phyloP scores from a whole-genome alignment of 1,139 yeast genomes.

The Chernovozyma aurita region DNA sequence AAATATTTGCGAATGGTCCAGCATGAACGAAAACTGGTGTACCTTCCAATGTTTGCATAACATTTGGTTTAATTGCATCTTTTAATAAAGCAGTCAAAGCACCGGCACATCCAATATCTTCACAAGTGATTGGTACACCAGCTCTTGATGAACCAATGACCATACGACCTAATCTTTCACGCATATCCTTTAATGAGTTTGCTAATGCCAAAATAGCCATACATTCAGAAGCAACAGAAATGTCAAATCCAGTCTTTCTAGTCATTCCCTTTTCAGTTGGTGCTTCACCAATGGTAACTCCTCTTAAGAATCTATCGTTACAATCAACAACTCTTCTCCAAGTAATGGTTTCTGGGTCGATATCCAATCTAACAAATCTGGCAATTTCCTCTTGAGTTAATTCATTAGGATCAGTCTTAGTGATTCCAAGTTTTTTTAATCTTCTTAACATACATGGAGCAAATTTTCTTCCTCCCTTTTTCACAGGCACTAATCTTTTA shows the following conservation, averaged over 20 bases:
- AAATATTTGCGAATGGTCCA: conserved; percentile 97
- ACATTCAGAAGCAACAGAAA: conserved; percentile 94
- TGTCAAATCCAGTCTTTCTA: conserved; percentile 91
- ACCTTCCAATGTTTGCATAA: conserved; percentile 98
- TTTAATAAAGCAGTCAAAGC: conserved; percentile 92
- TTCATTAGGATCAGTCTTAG: conserved; percentile 76
- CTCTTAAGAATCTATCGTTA: conserved; percentile 90
- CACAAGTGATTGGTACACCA: conserved; percentile 92
- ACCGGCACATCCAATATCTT: conserved; percentile 96
- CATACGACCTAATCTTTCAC: conserved; percentile 85
- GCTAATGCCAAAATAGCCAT: conserved; percentile 97
- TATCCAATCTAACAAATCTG: conserved; percentile 79
- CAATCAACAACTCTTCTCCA: conserved; percentile 97
- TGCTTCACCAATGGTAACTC: conserved; percentile 87
- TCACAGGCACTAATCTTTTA: conserved; percentile 82
- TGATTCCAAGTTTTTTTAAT: conserved; percentile 73
- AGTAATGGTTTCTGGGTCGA: conserved; percentile 90
- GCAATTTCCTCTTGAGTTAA: conserved; percentile 76
- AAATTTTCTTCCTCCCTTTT: conserved; percentile 77
- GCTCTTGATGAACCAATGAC: conserved; percentile 80
- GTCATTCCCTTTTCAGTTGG: conserved; percentile 91
- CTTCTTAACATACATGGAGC: conserved; percentile 77
- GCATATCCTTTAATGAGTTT: conserved; percentile 76
- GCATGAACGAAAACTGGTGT: conserved; percentile 98
- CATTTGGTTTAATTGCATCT: conserved; percentile 95